These are phyloP conservation scores for Phytopythium montanum DNA, from an alignment of 352 stramenopile species.

Conservation along the genomic window DNA sequence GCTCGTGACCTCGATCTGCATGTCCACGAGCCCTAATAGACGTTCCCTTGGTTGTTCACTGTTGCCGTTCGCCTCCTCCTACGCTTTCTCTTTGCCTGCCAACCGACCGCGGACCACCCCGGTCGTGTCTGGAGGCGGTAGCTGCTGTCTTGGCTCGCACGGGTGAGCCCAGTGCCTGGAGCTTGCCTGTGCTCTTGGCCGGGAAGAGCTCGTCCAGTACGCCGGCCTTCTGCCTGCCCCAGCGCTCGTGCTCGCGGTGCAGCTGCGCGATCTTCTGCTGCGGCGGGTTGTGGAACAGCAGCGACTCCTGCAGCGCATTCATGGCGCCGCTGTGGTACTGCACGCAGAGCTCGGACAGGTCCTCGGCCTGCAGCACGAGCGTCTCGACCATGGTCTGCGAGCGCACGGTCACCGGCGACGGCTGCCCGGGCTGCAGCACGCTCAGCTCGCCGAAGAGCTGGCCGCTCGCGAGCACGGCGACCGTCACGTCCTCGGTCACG, in stretches of 20 bases:
- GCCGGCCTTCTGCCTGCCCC: constrained; percentile 46
- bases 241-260: constrained; percentile 38
- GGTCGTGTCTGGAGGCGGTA: background rate
- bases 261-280: constrained; percentile 73
- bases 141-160: background rate
- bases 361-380: constrained; percentile 49
- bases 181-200: background rate
- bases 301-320: constrained; percentile 72
- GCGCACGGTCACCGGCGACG: constrained; percentile 54
- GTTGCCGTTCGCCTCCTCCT: background rate
- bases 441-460: constrained; percentile 75
- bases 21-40: background rate
- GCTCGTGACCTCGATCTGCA: background rate
- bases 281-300: constrained; percentile 76
- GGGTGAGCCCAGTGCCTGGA: background rate
- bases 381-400: constrained; percentile 65
- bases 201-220: constrained; percentile 49
- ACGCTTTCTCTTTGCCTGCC: background rate
- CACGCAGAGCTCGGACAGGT: constrained; percentile 48
- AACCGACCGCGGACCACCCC: background rate
- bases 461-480: constrained; percentile 57
- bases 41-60: background rate
- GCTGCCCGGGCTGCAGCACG: constrained; percentile 59
- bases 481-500: constrained; percentile 40
- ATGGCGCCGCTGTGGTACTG: constrained; percentile 73